Evolutionary conservation across 2,329 filamentous ascomycete species (phyloP), one percentile per base, ranked within the genome.

Genomic region (Fonsecaea pedrosoi): DNA sequence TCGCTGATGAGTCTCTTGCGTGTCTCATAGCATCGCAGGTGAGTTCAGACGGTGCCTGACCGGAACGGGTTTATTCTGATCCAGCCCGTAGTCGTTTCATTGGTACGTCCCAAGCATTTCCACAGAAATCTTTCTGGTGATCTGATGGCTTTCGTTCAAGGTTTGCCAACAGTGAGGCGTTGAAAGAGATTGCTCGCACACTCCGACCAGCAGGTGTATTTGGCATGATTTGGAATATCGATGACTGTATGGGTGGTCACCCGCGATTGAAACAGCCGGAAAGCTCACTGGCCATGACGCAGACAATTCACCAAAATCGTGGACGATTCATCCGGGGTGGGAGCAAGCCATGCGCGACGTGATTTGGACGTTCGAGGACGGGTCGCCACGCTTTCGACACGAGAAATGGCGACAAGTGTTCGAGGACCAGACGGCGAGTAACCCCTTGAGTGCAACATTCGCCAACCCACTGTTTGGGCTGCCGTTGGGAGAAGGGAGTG

Each of bases 151-250:
- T 37, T 5, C 38, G 15, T 25, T 54, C 25, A 57, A 89, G 90
- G 90, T 92, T 92, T 78, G 87, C 89, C 45, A 90, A 84, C 61
- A 78, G 83, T 50, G 82, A 86, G 40, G 81, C 89, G 0, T 78
- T 93, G 34, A 77, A 80, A 54, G 89, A 92, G 72, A 89, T 92
- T n/a, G 84, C 87, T 71, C 85, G 89, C 55, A 84, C 90, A 0
- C 78, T 92, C 56, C 85, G 84, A 73, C 87, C 87, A 0, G 84
- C 83, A 6, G 85, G 85, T 6, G 81, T 82, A 34, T 80, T 92
- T 34, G 90, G 87, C 13, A 77, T 91, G 75, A 88, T 92, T 61
- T 92, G 90, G 90, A 92, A 92, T 72, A 81, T 89, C 66, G 89
- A 92, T 75, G 87, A 90, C 70, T 91, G 89, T 89, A 78, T 73